Evolutionary conservation across 2,329 filamentous ascomycete genomes (phyloP).

Genomic region (Lachnellula hyalina): DNA sequence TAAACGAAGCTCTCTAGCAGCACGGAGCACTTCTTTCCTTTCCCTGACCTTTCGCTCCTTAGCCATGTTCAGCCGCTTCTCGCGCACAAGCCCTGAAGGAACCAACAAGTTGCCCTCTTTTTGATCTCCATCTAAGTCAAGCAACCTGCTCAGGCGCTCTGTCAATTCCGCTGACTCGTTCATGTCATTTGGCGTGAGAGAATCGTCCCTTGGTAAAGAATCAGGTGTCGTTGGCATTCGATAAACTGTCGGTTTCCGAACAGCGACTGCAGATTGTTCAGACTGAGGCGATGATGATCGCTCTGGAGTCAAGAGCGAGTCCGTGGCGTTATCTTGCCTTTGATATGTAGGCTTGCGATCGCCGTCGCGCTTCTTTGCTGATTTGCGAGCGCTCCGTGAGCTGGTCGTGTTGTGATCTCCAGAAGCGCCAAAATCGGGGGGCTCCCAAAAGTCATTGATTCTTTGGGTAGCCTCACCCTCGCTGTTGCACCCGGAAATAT

Average conservation of each 20-base stretch:
- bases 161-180: neutral
- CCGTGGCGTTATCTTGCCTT: neutral
- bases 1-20: slow-evolving; percentile 23
- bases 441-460: slow-evolving; percentile 20
- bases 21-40: slow-evolving; percentile 14
- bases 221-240: neutral
- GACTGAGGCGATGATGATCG: neutral
- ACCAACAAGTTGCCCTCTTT: neutral
- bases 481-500: slow-evolving; percentile 9
- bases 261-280: neutral
- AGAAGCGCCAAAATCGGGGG: slow-evolving; percentile 13
- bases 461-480: slow-evolving; percentile 12
- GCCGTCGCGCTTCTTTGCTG: neutral
- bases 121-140: neutral
- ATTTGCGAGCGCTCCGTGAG: neutral
- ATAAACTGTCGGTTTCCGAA: neutral
- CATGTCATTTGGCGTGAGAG: no score
- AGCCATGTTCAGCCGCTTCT: slow-evolving; percentile 5
- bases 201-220: neutral
- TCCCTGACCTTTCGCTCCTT: slow-evolving; percentile 12
- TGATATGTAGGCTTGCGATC: neutral
- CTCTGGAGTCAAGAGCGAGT: neutral
- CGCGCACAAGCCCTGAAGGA: slow-evolving; percentile 5
- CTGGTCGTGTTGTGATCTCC: neutral
- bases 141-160: slow-evolving; percentile 1